Evolutionary conservation across 2,329 filamentous ascomycete species (phyloP), one percentile per base, ranked within the genome.

Genomic region (Pestalotiopsis fici): DNA sequence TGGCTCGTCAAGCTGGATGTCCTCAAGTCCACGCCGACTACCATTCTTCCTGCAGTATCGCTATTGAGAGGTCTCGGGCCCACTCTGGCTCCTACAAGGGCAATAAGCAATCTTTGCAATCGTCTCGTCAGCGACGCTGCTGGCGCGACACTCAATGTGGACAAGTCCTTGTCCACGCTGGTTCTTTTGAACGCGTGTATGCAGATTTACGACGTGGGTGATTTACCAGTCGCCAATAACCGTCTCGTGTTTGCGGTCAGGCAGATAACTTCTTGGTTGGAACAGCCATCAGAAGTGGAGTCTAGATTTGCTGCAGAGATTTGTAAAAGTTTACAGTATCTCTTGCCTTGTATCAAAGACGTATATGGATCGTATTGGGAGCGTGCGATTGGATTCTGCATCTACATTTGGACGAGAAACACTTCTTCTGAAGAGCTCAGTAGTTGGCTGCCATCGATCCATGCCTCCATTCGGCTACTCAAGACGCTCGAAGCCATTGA

Each of bases 331-430:
- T 74, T 93, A 65, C 81, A 87, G 2, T 80, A 83, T 3, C 81
- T 97, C 3, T 79, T 98, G 0, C 93, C 93, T 2, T 87, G 87
- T 54, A 91, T 98, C 72, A 87, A 89, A 67, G 91, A 94, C 59
- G 89, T 97, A 1, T 98, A 97, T 73, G 96, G 95, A 0, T 88
- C 92, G 0, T 93, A 97, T 75, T 99, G 96, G 96, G 87, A 90
- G 63, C 87, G 87, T 60, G 79, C 86, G 0, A 79, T 94, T 21
- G 83, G 87, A 39, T 87, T 89, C 62, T 87, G 91, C 68, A 80
- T 86, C 12, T 78, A 81, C 7, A 79, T 89, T 0, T 93, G 91
- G 89, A 80, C 82, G 3, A 81, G 82, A 3, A 83, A 81, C 0
- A 76, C 77, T 12, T 77, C 78, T 2, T 27, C 57, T 21, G 81